Conservation (phyloP, 2,329 filamentous ascomycete genomes). For the Talaromyces sp. region DNA sequence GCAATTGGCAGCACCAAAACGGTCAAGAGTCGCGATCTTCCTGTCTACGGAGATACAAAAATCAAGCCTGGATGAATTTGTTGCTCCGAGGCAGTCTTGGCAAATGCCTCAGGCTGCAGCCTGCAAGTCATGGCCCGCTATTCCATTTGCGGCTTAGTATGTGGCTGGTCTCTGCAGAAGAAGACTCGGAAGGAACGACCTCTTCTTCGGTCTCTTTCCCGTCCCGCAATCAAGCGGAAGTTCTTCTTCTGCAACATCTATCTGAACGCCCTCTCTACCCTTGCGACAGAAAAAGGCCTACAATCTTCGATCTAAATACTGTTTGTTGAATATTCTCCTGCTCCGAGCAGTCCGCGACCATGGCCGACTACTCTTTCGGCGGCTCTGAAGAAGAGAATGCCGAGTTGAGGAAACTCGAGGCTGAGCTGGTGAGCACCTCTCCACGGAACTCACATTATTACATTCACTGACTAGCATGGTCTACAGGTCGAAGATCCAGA, state of each 20-base stretch:
- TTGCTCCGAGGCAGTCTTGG: not conserved
- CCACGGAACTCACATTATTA: not conserved
- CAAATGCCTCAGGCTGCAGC: not conserved
- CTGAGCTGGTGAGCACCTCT: slow-evolving; percentile 63
- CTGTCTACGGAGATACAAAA: not conserved
- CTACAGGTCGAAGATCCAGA: slow-evolving; percentile 65
- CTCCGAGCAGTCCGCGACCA: slow-evolving; percentile 30
- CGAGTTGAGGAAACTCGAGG: slow-evolving; percentile 72
- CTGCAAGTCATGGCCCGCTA: not conserved
- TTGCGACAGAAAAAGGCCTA: no score
- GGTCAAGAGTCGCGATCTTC: not conserved
- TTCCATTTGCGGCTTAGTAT: not conserved
- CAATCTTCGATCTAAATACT: no score
- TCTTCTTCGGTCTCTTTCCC: not conserved
- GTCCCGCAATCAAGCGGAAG: not conserved
- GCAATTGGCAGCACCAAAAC: not conserved
- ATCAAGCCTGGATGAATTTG: not conserved
- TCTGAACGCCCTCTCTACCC: no score
- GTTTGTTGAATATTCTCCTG: not conserved
- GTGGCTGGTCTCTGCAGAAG: slow-evolving; percentile 2
- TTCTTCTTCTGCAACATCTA: not conserved
- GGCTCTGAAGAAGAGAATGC: slow-evolving; percentile 74
- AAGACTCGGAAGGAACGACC: not conserved
- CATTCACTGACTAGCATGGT: not conserved
- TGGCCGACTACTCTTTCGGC: slow-evolving; percentile 70